Conservation (phyloP, 345 rosid genomes). For the Leavenworthia alabamica region DNA sequence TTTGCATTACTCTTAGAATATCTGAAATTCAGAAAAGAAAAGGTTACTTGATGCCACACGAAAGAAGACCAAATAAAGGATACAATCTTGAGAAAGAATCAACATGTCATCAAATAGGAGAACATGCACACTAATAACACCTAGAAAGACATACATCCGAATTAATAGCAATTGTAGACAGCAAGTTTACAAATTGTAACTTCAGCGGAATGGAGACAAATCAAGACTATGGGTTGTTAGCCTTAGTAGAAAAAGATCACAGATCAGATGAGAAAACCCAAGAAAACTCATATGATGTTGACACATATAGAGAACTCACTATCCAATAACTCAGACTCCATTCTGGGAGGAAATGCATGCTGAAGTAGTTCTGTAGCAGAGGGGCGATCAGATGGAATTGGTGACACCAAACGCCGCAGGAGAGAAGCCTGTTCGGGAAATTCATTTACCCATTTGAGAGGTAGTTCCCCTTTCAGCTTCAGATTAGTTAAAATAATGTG, state of each 20-base stretch:
- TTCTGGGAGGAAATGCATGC: slow-evolving; percentile 77
- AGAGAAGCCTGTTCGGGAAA: slow-evolving; percentile 87
- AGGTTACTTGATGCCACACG: slow-evolving; percentile 18
- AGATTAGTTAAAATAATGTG: slow-evolving; percentile 59
- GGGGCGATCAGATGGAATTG: slow-evolving; percentile 96
- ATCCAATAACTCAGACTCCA: slow-evolving; percentile 85
- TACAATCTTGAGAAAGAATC: background rate
- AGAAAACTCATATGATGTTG: background rate
- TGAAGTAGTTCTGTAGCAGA: slow-evolving; percentile 83
- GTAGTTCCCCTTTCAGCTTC: slow-evolving; percentile 81
- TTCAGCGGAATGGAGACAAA: background rate
- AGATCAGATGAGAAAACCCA: slow-evolving; percentile 3
- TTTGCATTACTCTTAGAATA: slow-evolving; percentile 70
- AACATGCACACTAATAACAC: background rate
- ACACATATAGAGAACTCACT: slow-evolving; percentile 44
- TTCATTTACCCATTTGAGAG: slow-evolving; percentile 67
- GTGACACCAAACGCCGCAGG: slow-evolving; percentile 65
- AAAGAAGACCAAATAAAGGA: background rate
- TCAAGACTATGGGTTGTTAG: background rate
- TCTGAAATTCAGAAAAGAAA: slow-evolving; percentile 44
- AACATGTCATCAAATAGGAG: background rate
- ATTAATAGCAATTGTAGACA: background rate
- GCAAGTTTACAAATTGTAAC: background rate
- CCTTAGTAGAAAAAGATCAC: background rate
- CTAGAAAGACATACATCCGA: background rate